Conservation (phyloP, 192 early-diverging fungal species). For the Paraglomus brasilianum region DNA sequence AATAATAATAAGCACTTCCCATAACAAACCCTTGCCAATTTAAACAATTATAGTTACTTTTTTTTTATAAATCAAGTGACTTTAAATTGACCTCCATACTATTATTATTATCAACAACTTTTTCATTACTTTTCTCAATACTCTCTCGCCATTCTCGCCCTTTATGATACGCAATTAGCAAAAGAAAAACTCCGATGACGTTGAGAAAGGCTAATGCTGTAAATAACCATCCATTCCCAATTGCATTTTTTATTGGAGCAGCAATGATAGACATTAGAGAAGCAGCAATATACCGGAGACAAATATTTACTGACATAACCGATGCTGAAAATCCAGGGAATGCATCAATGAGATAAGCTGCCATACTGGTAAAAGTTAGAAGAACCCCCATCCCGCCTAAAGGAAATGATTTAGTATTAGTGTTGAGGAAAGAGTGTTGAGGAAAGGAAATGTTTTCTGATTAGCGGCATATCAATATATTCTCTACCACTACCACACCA, state of each 20-base stretch:
- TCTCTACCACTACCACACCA: no score
- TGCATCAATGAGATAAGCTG: slow-evolving; percentile 1
- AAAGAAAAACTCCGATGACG: not conserved
- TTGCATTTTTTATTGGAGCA: not conserved
- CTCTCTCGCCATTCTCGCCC: slow-evolving; percentile 8
- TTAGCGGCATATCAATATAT: no score
- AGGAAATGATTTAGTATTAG: no score
- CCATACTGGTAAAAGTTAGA: not conserved
- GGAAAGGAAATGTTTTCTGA: no score
- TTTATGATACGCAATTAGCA: not conserved
- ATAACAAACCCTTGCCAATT: no score
- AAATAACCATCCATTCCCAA: slow-evolving; percentile 24
- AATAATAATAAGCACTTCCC: no score
- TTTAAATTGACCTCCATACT: no score
- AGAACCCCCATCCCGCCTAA: slow-evolving; percentile 1
- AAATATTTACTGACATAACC: slow-evolving; percentile 11
- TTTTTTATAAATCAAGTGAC: no score
- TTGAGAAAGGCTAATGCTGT: not conserved
- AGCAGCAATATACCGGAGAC: slow-evolving; percentile 6
- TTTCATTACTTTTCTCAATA: not conserved
- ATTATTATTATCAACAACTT: no score
- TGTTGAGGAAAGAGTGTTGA: no score
- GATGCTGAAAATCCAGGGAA: slow-evolving; percentile 11
- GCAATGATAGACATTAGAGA: slow-evolving; percentile 16
- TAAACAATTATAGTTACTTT: no score